Percentiles rank a stretch among this genome's conserved stretches.
Evolutionary conservation across 352 stramenopile species (phyloP).

Genomic region (Phytophthora cryptogea): DNA sequence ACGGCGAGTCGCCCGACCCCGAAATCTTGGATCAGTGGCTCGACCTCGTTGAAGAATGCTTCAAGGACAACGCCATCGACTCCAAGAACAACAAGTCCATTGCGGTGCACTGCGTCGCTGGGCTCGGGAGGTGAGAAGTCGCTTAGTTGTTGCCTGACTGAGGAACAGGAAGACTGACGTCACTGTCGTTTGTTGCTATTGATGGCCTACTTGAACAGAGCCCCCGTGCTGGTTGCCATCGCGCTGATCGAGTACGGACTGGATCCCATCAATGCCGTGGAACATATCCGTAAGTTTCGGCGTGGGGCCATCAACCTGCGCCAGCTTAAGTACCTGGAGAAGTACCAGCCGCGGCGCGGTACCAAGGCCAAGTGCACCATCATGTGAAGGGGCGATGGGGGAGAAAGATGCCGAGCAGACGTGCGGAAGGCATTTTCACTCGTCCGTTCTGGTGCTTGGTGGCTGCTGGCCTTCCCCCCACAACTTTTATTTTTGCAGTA

Average conservation of each 20-base stretch:
- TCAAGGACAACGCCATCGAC: conserved; percentile 86
- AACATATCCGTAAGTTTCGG: conserved; percentile 95
- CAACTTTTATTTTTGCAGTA: conserved; percentile 40
- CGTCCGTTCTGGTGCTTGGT: conserved; percentile 9
- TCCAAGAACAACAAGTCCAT: conserved; percentile 89
- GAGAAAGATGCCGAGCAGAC: conserved; percentile 4
- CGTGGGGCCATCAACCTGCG: conserved; percentile 98
- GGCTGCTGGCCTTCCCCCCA: conserved; percentile 17
- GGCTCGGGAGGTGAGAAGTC: conserved; percentile 88
- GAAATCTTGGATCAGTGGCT: conserved; percentile 96
- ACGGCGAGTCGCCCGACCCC: conserved; percentile 93
- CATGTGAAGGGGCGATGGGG: conserved; percentile 61
- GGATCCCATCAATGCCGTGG: conserved; percentile 97
- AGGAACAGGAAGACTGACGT: conserved; percentile 5
- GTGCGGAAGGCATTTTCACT: conserved; percentile 2
- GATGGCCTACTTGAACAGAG: conserved; percentile 40
- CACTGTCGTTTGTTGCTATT: background rate
- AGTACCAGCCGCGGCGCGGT: conserved; percentile 87
- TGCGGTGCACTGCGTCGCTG: conserved; percentile 98
- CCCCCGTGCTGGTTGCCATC: conserved; percentile 97
- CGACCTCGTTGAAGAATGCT: conserved; percentile 93
- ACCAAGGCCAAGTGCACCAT: conserved; percentile 84
- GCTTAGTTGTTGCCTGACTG: background rate
- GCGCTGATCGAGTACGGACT: conserved; percentile 97
- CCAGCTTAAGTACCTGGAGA: conserved; percentile 97